Percentiles rank a stretch among this genome's conserved stretches.
Conservation (phyloP, 2,329 filamentous ascomycete species). For the Xenoacremonium recifei region DNA sequence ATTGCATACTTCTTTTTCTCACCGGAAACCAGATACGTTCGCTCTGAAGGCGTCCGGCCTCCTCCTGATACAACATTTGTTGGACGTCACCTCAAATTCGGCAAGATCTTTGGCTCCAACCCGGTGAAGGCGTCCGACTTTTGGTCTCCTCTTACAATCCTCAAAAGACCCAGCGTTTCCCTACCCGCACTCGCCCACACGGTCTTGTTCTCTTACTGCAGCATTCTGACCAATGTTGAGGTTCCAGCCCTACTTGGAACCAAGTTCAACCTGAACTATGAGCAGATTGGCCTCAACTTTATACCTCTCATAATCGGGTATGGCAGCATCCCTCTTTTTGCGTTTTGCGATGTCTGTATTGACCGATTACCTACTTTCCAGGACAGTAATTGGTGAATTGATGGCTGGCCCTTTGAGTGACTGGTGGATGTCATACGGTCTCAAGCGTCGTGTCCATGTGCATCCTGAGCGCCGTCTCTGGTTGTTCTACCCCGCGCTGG, state of each 20-base stretch:
- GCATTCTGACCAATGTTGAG: neutral
- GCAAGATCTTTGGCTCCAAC: neutral
- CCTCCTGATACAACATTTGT: neutral
- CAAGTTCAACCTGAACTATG: neutral
- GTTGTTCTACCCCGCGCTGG: neutral
- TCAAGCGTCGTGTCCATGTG: neutral
- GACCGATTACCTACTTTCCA: neutral
- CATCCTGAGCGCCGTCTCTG: neutral
- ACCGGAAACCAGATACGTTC: neutral
- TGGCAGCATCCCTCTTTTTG: neutral
- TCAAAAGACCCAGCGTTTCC: neutral
- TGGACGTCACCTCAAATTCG: neutral
- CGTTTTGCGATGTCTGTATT: neutral
- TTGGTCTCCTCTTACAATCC: neutral
- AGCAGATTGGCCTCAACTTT: neutral
- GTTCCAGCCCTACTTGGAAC: neutral
- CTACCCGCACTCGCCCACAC: neutral
- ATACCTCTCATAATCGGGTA: neutral
- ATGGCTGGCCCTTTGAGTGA: neutral
- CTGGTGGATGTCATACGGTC: neutral
- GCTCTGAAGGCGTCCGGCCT: neutral
- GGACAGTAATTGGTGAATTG: neutral
- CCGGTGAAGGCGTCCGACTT: neutral
- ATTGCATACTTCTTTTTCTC: neutral
- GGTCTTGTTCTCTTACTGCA: neutral